Percentiles rank a stretch among this genome's conserved stretches.
These are phyloP conservation scores for Scheffersomyces spartinae DNA, from an alignment of 805 yeast species.

Conservation along the genomic window DNA sequence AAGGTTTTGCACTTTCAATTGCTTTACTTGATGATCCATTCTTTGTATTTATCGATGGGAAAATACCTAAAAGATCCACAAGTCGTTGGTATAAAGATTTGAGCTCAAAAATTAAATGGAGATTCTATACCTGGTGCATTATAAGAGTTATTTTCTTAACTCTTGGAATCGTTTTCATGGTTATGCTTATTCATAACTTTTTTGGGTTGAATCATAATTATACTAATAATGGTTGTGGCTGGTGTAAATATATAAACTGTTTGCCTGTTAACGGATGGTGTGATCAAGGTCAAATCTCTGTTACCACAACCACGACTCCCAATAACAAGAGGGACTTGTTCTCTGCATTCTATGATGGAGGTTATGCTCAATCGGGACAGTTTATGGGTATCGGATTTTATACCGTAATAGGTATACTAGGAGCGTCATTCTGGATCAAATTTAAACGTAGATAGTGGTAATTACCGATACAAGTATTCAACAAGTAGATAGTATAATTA, in stretches of 20 bases:
- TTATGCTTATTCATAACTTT: conserved; percentile 37
- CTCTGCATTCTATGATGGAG: too few relatives aligned
- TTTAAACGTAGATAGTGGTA: too few relatives aligned
- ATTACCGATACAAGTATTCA: too few relatives aligned
- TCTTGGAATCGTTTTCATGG: too few relatives aligned
- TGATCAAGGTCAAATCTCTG: conserved; percentile 31
- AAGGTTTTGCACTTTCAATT: conserved; percentile 43
- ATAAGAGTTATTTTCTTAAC: conserved; percentile 34
- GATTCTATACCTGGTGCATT: conserved; percentile 42
- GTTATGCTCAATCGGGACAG: too few relatives aligned
- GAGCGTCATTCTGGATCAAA: too few relatives aligned
- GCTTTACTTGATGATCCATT: conserved; percentile 46
- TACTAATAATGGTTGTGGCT: conserved; percentile 40
- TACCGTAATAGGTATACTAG: too few relatives aligned
- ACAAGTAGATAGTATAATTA: too few relatives aligned
- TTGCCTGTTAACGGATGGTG: conserved; percentile 67
- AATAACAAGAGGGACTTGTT: too few relatives aligned
- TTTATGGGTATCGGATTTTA: too few relatives aligned
- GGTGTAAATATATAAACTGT: conserved; percentile 70
- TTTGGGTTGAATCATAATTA: conserved; percentile 38
- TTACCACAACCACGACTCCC: conserved; percentile 7
- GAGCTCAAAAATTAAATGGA: conserved; percentile 18
- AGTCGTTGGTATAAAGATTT: too few relatives aligned
- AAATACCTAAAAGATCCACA: too few relatives aligned
- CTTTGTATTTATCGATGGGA: conserved; percentile 29